Conservation (phyloP, 768 basidiomycete species). For the Cyclocybe aegerita region DNA sequence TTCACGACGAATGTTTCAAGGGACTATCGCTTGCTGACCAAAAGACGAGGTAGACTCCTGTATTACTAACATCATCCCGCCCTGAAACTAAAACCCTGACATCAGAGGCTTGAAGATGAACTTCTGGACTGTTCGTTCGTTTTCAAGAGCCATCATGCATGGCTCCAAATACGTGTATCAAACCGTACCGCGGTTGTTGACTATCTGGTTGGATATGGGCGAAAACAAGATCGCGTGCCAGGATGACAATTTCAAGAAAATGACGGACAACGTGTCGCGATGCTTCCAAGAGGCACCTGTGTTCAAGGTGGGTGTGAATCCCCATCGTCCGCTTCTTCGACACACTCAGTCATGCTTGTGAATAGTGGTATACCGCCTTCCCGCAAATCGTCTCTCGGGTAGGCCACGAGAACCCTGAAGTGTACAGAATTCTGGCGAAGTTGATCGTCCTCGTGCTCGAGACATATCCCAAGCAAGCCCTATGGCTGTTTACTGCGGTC, state of each 20-base stretch:
- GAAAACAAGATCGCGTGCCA: conserved; percentile 42
- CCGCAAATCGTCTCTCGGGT: conserved; percentile 97
- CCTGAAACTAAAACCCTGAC: neutral
- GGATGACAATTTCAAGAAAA: conserved; percentile 46
- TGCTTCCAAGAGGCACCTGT: conserved; percentile 63
- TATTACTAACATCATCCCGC: neutral
- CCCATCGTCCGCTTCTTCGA: neutral
- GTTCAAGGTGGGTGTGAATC: conserved; percentile 62
- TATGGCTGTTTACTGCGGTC: conserved; percentile 92
- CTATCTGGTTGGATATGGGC: conserved; percentile 93
- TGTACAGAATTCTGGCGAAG: conserved; percentile 56
- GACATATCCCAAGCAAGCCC: conserved; percentile 84
- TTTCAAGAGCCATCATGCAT: conserved; percentile 64
- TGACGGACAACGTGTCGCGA: conserved; percentile 55
- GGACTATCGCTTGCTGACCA: conserved; percentile 46
- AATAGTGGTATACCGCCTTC: conserved; percentile 92
- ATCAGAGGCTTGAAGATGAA: conserved; percentile 65
- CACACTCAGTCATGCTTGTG: conserved; percentile 2
- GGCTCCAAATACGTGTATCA: conserved; percentile 98
- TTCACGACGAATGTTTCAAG: conserved; percentile 79
- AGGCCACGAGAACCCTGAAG: conserved; percentile 64
- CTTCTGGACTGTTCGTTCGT: conserved; percentile 62
- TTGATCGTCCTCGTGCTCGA: conserved; percentile 76
- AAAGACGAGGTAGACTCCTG: conserved; percentile 36
- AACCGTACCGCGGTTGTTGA: conserved; percentile 89